A percentile compares a stretch with the other conserved stretches of the same genome.
Conservation (phyloP, 2,329 filamentous ascomycete genomes). For the Fonsecaea monophora region DNA sequence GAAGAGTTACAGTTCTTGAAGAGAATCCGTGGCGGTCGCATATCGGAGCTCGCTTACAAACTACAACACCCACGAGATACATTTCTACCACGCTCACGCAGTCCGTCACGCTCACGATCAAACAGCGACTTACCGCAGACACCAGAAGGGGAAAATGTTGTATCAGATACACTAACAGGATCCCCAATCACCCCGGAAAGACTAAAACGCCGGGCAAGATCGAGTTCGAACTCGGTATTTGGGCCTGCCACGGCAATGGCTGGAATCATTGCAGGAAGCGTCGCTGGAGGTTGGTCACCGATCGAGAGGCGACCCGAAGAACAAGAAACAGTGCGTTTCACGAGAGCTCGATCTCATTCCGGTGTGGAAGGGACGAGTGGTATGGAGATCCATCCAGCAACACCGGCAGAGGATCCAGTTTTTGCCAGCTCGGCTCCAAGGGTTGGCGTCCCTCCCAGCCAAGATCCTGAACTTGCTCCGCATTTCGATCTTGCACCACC, state of each 20-base stretch:
- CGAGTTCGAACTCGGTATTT: constrained; percentile 65
- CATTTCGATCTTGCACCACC: constrained; percentile 52
- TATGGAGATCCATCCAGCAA: constrained; percentile 57
- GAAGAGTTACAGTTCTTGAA: constrained; percentile 70
- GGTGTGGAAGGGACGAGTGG: constrained; percentile 51
- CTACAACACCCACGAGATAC: constrained; percentile 65
- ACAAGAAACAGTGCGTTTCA: constrained; percentile 48
- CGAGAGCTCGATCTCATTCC: constrained; percentile 46
- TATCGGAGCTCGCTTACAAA: constrained; percentile 66
- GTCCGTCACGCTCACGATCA: constrained; percentile 47
- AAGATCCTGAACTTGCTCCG: constrained; percentile 54
- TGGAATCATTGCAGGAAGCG: constrained; percentile 69
- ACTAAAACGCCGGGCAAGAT: constrained; percentile 58
- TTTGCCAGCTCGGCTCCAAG: constrained; percentile 47
- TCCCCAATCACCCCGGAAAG: constrained; percentile 63
- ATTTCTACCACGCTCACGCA: constrained; percentile 47
- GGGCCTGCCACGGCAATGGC: constrained; percentile 70
- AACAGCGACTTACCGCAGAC: constrained; percentile 53
- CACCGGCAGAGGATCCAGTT: constrained; percentile 54
- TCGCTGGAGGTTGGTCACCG: constrained; percentile 67
- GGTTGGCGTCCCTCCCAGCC: constrained; percentile 52
- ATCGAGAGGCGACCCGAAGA: constrained; percentile 56
- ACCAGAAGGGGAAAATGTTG: constrained; percentile 48
- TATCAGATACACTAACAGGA: constrained; percentile 46
- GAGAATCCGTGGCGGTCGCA: constrained; percentile 67